A percentile compares a stretch with the other conserved stretches of the same genome.
phyloP scores from a whole-genome alignment of 176 grass and related monocot genomes.

The Thinopyrum elongatum region DNA sequence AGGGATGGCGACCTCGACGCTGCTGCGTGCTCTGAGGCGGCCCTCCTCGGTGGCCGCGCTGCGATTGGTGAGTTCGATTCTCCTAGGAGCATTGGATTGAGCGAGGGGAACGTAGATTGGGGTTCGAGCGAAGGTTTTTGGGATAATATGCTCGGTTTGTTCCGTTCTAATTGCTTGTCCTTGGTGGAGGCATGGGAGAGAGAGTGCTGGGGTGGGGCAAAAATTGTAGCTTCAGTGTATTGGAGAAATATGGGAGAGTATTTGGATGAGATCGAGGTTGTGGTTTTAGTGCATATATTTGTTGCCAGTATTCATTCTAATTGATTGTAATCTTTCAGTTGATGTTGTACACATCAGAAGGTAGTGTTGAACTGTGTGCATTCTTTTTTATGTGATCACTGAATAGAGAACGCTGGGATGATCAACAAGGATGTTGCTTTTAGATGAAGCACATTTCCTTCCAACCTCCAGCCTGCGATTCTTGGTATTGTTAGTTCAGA shows the following conservation, averaged over 20 bases:
- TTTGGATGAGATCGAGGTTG: not conserved
- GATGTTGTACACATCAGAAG: not conserved
- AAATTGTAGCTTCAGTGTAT: constrained; percentile 2
- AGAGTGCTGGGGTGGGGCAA: not conserved
- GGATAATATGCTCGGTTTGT: not conserved
- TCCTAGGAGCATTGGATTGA: not conserved
- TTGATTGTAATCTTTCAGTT: not conserved
- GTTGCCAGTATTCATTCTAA: not conserved
- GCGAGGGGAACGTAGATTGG: not conserved
- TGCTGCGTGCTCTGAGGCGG: constrained; percentile 53
- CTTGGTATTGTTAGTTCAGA: not conserved
- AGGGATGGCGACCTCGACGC: constrained; percentile 46
- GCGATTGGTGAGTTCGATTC: constrained; percentile 42
- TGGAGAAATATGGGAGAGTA: not conserved
- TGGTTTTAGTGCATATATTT: not conserved
- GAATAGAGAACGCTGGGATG: not conserved
- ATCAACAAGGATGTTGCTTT: not conserved
- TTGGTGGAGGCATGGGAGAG: not conserved
- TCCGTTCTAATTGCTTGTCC: not conserved
- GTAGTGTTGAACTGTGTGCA: not conserved
- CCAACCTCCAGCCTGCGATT: not conserved
- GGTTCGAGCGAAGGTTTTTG: not conserved
- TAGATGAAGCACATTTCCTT: not conserved
- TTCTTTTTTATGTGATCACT: not conserved
- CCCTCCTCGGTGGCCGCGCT: constrained; percentile 31